Percentiles rank a stretch among this genome's conserved stretches.
Evolutionary conservation across 129 eudicot species (phyloP).

Genomic region (Rutidosis leptorrhynchoides): DNA sequence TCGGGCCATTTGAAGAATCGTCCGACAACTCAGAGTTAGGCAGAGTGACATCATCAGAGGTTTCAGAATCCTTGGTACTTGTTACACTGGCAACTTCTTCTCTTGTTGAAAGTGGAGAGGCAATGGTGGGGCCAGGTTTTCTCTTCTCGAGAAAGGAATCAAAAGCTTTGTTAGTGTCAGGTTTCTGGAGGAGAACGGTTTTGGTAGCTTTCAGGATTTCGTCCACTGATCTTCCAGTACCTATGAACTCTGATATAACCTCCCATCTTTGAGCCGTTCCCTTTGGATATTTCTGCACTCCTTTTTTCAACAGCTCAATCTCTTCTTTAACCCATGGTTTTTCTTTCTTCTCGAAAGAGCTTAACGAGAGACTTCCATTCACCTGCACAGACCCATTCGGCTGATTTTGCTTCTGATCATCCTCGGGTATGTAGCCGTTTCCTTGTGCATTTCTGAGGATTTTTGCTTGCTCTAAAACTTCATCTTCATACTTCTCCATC

Average conservation of each 20-base stretch:
- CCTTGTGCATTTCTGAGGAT: not conserved
- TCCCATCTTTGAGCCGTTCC: not conserved
- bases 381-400: not conserved
- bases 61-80: too few species aligned
- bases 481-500: not conserved
- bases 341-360: not conserved
- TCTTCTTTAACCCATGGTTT: conserved; percentile 4
- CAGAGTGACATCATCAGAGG: too few species aligned
- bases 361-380: not conserved
- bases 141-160: not conserved
- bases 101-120: too few species aligned
- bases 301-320: not conserved
- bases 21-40: too few species aligned
- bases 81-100: too few species aligned
- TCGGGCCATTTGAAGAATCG: too few species aligned
- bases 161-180: not conserved
- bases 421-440: too few species aligned
- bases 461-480: not conserved
- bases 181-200: not conserved
- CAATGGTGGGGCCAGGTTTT: not conserved
- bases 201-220: not conserved
- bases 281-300: not conserved
- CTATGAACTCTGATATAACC: not conserved
- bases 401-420: too few species aligned
- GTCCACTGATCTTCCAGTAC: not conserved